Conservation (phyloP, 805 yeast species). For the Wickerhamiella domercqiae region DNA sequence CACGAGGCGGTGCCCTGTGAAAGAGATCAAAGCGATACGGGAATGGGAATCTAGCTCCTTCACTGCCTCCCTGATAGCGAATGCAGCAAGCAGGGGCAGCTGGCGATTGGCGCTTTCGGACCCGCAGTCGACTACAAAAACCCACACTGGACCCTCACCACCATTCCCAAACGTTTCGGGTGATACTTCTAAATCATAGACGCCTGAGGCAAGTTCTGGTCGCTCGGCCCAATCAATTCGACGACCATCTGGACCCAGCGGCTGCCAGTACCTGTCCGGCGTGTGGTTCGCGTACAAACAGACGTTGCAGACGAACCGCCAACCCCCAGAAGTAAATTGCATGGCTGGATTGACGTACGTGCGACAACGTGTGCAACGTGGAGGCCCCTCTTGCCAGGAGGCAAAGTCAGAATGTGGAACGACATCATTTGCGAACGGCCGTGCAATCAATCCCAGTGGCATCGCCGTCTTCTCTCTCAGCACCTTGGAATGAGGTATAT, state of each 20-base stretch:
- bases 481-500: conserved; percentile 60
- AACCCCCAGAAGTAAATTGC: conserved; percentile 44
- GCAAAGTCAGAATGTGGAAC: conserved; percentile 55
- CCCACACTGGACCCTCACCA: conserved; percentile 25
- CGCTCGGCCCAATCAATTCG: conserved; percentile 48
- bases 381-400: conserved; percentile 29
- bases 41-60: conserved; percentile 25
- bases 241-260: conserved; percentile 43
- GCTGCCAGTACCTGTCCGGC: conserved; percentile 50
- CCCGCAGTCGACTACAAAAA: conserved; percentile 59
- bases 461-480: conserved; percentile 53
- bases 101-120: conserved; percentile 43
- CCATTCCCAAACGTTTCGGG: conserved; percentile 7
- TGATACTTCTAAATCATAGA: conserved; percentile 75
- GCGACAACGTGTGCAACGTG: conserved; percentile 85
- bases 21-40: conserved; percentile 57
- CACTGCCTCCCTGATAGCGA: conserved; percentile 48
- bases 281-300: conserved; percentile 63
- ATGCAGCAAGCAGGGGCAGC: conserved; percentile 48
- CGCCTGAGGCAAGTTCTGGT: conserved; percentile 70
- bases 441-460: conserved; percentile 66
- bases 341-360: conserved; percentile 78
- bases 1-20: conserved; percentile 59
- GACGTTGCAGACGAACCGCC: conserved; percentile 65
- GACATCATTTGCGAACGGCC: conserved; percentile 68